A percentile compares a stretch with the other conserved stretches of the same genome.
These are phyloP conservation scores for Diutina ranongensis DNA, from an alignment of 1,139 yeast genomes.

Conservation along the genomic window DNA sequence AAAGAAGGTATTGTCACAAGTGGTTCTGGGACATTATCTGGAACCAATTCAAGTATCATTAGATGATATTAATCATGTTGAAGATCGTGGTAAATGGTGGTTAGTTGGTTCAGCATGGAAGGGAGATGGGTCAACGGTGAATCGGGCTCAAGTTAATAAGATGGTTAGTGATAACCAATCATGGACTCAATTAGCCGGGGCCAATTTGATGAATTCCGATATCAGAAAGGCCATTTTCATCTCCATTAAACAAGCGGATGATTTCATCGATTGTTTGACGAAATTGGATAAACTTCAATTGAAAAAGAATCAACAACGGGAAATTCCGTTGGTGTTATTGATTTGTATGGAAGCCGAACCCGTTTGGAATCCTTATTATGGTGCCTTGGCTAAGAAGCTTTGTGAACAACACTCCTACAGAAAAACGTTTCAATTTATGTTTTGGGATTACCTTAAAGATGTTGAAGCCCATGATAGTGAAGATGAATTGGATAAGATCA, in stretches of 20 bases:
- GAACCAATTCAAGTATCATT: conserved; percentile 83
- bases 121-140: conserved; percentile 30
- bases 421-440: conserved; percentile 76
- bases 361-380: conserved; percentile 84
- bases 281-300: conserved; percentile 70
- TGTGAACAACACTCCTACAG: conserved; percentile 60
- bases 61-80: conserved; percentile 68
- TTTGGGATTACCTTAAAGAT: conserved; percentile 64
- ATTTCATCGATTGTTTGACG: conserved; percentile 77
- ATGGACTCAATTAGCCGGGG: conserved; percentile 78
- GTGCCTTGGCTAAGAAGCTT: conserved; percentile 63
- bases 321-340: conserved; percentile 71
- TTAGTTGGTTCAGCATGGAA: conserved; percentile 96
- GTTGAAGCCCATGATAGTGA: conserved; percentile 31
- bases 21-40: conserved; percentile 30
- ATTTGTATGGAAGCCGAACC: conserved; percentile 84
- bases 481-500: conserved; percentile 39
- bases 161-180: conserved; percentile 65
- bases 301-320: conserved; percentile 76
- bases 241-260: conserved; percentile 91
- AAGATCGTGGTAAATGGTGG: conserved; percentile 96
- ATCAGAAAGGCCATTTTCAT: conserved; percentile 87
- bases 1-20: conserved; percentile 54
- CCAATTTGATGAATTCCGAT: conserved; percentile 92
- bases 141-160: conserved; percentile 26